These are phyloP conservation scores for Calendula officinalis DNA, from an alignment of 129 eudicot genomes.

Conservation along the genomic window DNA sequence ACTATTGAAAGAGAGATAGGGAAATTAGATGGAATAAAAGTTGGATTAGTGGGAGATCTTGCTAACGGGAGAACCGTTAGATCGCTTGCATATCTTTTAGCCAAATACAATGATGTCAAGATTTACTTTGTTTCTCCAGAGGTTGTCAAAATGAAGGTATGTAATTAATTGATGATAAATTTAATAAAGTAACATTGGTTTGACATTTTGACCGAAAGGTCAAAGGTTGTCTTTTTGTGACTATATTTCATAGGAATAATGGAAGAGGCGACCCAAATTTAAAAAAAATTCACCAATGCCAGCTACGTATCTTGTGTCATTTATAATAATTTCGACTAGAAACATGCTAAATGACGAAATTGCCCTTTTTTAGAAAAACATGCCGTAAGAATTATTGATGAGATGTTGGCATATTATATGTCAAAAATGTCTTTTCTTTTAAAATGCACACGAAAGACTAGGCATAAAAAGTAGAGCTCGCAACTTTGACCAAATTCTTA, in stretches of 20 bases:
- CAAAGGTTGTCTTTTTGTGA: not conserved
- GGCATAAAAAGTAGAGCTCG: not conserved
- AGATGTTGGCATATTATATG: too few species aligned
- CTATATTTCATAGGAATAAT: too few species aligned
- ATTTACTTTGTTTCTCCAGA: slow-evolving; percentile 95
- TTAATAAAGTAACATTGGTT: not conserved
- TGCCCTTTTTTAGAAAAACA: too few species aligned
- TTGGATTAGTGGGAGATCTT: slow-evolving; percentile 98
- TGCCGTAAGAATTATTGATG: too few species aligned
- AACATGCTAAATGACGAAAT: too few species aligned
- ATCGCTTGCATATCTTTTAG: slow-evolving; percentile 90
- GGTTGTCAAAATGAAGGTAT: slow-evolving; percentile 93
- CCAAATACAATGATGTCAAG: slow-evolving; percentile 82
- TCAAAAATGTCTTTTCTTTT: too few species aligned
- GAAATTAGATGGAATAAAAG: slow-evolving; percentile 85
- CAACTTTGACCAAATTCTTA: not conserved
- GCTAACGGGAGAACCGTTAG: slow-evolving; percentile 98
- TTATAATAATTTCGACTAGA: too few species aligned
- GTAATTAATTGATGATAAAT: not conserved
- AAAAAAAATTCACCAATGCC: too few species aligned
- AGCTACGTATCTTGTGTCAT: too few species aligned
- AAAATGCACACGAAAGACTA: not conserved
- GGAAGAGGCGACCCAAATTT: too few species aligned
- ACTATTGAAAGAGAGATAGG: slow-evolving; percentile 95
- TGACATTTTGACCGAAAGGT: not conserved